Percentiles rank a stretch among this genome's conserved stretches.
Conservation (phyloP, 352 stramenopile species). For the Globisporangium barbulae region DNA sequence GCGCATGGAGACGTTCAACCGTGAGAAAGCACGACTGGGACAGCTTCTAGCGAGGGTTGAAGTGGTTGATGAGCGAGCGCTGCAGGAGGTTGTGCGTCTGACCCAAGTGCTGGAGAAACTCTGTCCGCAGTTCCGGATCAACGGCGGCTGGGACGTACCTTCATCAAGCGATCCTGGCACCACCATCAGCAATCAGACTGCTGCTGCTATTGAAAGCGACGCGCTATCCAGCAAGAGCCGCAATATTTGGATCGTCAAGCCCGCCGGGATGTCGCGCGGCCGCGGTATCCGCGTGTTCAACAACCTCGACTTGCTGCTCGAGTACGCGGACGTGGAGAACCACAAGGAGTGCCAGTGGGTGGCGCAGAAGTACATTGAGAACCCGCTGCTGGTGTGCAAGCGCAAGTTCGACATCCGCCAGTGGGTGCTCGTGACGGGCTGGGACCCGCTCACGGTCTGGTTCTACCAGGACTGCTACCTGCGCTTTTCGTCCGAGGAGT, state of each 20-base stretch:
- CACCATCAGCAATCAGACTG: slow-evolving; percentile 8
- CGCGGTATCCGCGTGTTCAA: slow-evolving; percentile 89
- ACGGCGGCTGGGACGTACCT: slow-evolving; percentile 46
- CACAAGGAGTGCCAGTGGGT: slow-evolving; percentile 85
- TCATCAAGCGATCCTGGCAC: neutral
- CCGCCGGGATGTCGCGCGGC: slow-evolving; percentile 78
- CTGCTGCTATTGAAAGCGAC: neutral
- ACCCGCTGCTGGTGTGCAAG: slow-evolving; percentile 79
- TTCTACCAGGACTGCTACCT: slow-evolving; percentile 92
- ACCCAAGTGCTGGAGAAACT: slow-evolving; percentile 29
- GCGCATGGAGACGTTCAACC: slow-evolving; percentile 38
- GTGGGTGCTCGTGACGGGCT: slow-evolving; percentile 92
- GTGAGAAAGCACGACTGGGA: slow-evolving; percentile 53
- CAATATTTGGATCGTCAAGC: slow-evolving; percentile 95
- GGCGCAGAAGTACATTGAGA: slow-evolving; percentile 90
- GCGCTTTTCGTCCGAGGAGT: slow-evolving; percentile 87
- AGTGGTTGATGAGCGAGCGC: slow-evolving; percentile 21
- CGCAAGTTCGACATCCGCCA: slow-evolving; percentile 93
- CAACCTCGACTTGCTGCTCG: slow-evolving; percentile 72
- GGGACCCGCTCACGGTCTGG: slow-evolving; percentile 93
- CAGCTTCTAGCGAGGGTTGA: slow-evolving; percentile 42
- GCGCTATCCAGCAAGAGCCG: slow-evolving; percentile 25
- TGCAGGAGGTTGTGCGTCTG: slow-evolving; percentile 32
- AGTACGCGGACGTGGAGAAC: slow-evolving; percentile 85
- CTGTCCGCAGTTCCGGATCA: slow-evolving; percentile 75